Evolutionary conservation across 345 rosid genomes (phyloP).

Genomic region (Gossypioides kirkii): DNA sequence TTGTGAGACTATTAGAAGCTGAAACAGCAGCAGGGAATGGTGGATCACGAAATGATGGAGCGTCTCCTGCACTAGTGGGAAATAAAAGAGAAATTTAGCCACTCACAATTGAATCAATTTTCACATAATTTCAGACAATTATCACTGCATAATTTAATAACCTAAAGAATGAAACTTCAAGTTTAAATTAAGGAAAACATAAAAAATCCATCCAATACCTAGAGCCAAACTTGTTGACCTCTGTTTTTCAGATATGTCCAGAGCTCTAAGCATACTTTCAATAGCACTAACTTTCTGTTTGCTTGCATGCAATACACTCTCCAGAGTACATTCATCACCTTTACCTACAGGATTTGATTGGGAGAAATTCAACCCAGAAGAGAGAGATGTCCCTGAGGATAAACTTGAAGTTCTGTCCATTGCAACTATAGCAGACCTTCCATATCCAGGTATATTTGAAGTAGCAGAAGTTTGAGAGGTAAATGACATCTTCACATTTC

Average conservation of each 20-base stretch:
- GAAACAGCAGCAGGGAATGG: slow-evolving; percentile 74
- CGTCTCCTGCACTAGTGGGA: slow-evolving; percentile 98
- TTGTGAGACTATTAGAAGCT: slow-evolving; percentile 57
- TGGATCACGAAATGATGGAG: slow-evolving; percentile 99
- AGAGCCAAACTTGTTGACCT: slow-evolving; percentile 95
- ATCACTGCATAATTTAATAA: slow-evolving; percentile 13
- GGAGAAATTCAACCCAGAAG: slow-evolving; percentile 76
- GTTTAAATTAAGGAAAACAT: neutral
- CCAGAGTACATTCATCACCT: slow-evolving; percentile 85
- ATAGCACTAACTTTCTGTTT: slow-evolving; percentile 99
- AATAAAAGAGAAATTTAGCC: slow-evolving; percentile 53
- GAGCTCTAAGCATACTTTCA: slow-evolving; percentile 95
- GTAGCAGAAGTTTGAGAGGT: slow-evolving; percentile 50
- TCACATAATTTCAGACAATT: slow-evolving; percentile 4
- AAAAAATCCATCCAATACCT: slow-evolving; percentile 58
- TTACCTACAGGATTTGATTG: slow-evolving; percentile 64
- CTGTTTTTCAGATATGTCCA: slow-evolving; percentile 83
- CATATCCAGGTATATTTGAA: slow-evolving; percentile 70
- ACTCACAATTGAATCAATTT: slow-evolving; percentile 30
- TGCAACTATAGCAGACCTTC: slow-evolving; percentile 94
- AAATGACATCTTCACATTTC: slow-evolving; percentile 59
- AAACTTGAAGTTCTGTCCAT: slow-evolving; percentile 89
- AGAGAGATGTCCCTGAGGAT: slow-evolving; percentile 58
- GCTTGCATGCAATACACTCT: slow-evolving; percentile 92
- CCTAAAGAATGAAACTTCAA: slow-evolving; percentile 14